Evolutionary conservation across 176 grass and related monocot species (phyloP).

Genomic region (Zizania latifolia): DNA sequence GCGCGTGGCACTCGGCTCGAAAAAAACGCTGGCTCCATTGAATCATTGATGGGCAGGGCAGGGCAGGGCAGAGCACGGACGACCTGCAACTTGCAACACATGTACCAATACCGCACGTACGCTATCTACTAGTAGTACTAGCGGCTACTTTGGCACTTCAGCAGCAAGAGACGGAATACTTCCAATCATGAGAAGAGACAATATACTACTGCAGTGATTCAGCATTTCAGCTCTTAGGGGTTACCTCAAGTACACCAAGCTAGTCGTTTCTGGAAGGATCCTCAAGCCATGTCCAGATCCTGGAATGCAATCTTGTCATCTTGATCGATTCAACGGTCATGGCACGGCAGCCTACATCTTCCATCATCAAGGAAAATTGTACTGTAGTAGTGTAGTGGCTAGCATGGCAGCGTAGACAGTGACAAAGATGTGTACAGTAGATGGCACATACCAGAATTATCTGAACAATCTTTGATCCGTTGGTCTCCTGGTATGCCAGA

Average conservation of each 20-base stretch:
- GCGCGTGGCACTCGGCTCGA: slow-evolving; percentile 39
- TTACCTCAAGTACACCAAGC: background rate
- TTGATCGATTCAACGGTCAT: slow-evolving; percentile 20
- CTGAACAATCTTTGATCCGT: background rate
- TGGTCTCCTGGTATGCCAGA: background rate
- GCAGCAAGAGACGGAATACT: slow-evolving; percentile 1
- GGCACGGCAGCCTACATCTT: background rate
- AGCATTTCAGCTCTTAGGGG: background rate
- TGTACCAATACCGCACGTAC: slow-evolving; percentile 17
- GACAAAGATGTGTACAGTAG: background rate
- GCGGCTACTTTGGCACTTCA: background rate
- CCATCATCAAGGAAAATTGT: background rate
- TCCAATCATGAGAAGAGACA: background rate
- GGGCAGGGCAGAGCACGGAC: slow-evolving; percentile 1
- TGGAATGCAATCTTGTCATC: background rate
- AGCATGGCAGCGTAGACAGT: background rate
- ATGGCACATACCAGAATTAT: slow-evolving; percentile 3
- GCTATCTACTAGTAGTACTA: background rate
- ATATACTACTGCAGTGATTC: background rate
- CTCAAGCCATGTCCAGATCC: background rate
- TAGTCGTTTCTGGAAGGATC: slow-evolving; percentile 29
- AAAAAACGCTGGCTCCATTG: slow-evolving; percentile 24
- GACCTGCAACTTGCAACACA: slow-evolving; percentile 32
- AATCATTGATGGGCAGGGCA: slow-evolving; percentile 5
- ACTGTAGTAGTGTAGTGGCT: too few species aligned